phyloP scores from a whole-genome alignment of 129 eudicot species.

The Logfia minima region DNA sequence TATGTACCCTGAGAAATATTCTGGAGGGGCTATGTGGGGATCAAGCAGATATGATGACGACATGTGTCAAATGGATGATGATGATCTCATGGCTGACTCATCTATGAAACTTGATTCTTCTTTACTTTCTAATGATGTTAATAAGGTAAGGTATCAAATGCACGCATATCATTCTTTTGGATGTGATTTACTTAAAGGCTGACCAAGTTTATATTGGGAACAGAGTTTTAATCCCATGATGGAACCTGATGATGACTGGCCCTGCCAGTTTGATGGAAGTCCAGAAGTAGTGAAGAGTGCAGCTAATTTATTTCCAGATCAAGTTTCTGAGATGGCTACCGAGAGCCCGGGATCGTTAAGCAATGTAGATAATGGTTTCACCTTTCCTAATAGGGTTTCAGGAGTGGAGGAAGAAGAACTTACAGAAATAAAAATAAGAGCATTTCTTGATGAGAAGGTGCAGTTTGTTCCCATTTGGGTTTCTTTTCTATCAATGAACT shows the following conservation, averaged over 20 bases:
- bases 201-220: not conserved
- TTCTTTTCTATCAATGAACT: not conserved
- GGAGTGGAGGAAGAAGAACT: conserved; percentile 83
- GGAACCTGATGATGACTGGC: conserved; percentile 89
- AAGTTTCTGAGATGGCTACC: conserved; percentile 33
- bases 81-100: conserved; percentile 54
- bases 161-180: not conserved
- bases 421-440: conserved; percentile 82
- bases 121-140: conserved; percentile 41
- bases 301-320: conserved; percentile 33
- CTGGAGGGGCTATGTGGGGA: conserved; percentile 58
- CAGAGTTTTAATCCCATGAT: conserved; percentile 91
- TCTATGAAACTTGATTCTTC: conserved; percentile 42
- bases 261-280: conserved; percentile 76
- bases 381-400: conserved; percentile 65
- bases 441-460: conserved; percentile 83
- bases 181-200: conserved; percentile 5
- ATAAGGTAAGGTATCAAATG: conserved; percentile 78
- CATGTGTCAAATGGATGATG: conserved; percentile 88
- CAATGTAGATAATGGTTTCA: conserved; percentile 55
- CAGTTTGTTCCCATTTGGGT: not conserved
- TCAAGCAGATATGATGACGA: conserved; percentile 70
- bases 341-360: conserved; percentile 35
- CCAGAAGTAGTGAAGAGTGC: conserved; percentile 48
- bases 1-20: conserved; percentile 51